A percentile compares a stretch with the other conserved stretches of the same genome.
Conservation (phyloP, 345 rosid species). For the Linum tenue region DNA sequence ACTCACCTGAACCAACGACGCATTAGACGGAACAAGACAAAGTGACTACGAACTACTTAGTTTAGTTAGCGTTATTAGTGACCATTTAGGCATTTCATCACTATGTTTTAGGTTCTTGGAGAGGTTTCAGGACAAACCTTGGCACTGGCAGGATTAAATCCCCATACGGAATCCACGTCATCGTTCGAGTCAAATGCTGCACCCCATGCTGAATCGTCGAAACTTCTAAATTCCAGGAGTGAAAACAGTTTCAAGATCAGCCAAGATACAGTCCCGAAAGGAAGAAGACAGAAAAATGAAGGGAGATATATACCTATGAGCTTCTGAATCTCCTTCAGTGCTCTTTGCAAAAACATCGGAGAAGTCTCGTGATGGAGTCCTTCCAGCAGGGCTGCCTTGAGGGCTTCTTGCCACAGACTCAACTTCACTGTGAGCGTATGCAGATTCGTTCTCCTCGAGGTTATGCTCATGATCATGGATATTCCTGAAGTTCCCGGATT, state of each 20-base stretch:
- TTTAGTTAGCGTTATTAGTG: no score
- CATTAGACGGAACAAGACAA: no score
- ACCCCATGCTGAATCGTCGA: slow-evolving; percentile 92
- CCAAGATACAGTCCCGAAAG: neutral
- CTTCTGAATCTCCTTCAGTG: slow-evolving; percentile 50
- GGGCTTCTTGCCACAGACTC: slow-evolving; percentile 70
- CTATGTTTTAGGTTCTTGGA: neutral
- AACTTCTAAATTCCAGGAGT: slow-evolving; percentile 30
- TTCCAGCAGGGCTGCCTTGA: slow-evolving; percentile 60
- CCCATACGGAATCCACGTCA: slow-evolving; percentile 93
- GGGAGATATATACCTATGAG: slow-evolving; percentile 29
- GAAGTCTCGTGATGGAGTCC: slow-evolving; percentile 54
- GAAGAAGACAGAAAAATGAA: neutral
- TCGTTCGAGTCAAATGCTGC: slow-evolving; percentile 84
- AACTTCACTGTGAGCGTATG: slow-evolving; percentile 62
- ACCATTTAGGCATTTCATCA: no score
- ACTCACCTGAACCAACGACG: no score
- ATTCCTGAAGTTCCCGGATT: slow-evolving; percentile 33
- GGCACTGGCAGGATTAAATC: slow-evolving; percentile 50
- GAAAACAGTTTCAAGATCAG: neutral
- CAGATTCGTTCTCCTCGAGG: slow-evolving; percentile 58
- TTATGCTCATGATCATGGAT: slow-evolving; percentile 42
- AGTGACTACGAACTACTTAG: no score
- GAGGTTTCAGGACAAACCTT: slow-evolving; percentile 44
- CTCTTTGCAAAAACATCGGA: slow-evolving; percentile 54